phyloP scores from a whole-genome alignment of 2,329 filamentous ascomycete genomes.

The Colletotrichum gigasporum region DNA sequence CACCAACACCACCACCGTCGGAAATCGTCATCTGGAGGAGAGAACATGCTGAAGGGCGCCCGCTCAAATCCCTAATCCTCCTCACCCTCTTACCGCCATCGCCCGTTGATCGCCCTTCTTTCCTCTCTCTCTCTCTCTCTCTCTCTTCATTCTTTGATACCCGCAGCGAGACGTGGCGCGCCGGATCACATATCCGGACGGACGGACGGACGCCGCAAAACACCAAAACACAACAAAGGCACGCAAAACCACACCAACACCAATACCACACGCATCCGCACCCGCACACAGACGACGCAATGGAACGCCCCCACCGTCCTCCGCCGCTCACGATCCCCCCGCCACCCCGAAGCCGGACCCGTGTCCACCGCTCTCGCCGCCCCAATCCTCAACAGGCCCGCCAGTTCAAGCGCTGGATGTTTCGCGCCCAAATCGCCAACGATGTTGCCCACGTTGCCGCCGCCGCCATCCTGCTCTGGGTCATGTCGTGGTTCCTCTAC shows the following conservation, averaged over 20 bases:
- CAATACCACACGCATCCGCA: not conserved
- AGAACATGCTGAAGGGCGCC: constrained; percentile 11
- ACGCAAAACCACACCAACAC: not conserved
- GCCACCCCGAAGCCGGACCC: constrained; percentile 22
- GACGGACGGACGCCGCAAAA: no score
- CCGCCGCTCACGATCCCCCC: constrained; percentile 45
- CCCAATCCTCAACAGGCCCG: constrained; percentile 15
- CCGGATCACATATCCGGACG: no score
- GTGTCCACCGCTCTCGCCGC: constrained; percentile 13
- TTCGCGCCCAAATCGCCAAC: constrained; percentile 38
- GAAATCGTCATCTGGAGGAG: not conserved
- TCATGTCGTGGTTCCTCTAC: constrained; percentile 43
- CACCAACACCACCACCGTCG: not conserved
- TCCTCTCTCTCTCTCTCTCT: not conserved
- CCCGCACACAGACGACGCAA: constrained; percentile 20
- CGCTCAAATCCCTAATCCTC: not conserved
- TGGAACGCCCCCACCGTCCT: constrained; percentile 42
- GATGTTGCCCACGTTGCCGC: constrained; percentile 43
- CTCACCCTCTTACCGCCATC: not conserved
- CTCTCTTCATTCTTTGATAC: not conserved
- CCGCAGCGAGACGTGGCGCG: not conserved
- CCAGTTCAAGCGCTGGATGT: constrained; percentile 20
- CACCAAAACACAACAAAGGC: not conserved
- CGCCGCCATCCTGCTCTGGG: constrained; percentile 42
- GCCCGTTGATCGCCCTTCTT: not conserved